Percentiles rank a stretch among this genome's conserved stretches.
Conservation (phyloP, 2,329 filamentous ascomycete species). For the Geoglossum cookeanum region DNA sequence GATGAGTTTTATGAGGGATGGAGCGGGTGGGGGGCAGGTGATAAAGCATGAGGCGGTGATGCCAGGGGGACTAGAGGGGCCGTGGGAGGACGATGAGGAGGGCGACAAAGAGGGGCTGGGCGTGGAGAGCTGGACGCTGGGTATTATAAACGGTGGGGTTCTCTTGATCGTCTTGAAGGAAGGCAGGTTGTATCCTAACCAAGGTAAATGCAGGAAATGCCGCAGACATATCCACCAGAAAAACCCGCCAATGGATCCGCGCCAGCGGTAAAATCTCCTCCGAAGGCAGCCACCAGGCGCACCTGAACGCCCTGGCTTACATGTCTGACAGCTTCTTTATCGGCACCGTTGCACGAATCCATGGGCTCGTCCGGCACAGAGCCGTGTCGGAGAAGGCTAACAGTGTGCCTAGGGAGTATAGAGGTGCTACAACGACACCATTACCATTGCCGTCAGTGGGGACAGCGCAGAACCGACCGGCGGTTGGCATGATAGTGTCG, state of each 20-base stretch:
- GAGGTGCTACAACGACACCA: neutral
- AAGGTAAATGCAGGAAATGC: neutral
- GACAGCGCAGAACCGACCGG: slow-evolving; percentile 32
- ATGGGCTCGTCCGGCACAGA: slow-evolving; percentile 48
- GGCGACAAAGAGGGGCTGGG: slow-evolving; percentile 9
- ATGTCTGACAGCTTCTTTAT: slow-evolving; percentile 90
- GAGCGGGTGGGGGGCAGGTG: slow-evolving; percentile 33
- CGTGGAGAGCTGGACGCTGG: neutral
- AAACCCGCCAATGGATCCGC: slow-evolving; percentile 44
- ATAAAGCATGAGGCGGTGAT: slow-evolving; percentile 42
- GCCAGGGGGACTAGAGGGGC: neutral
- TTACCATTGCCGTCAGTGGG: slow-evolving; percentile 17
- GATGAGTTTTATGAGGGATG: slow-evolving; percentile 63
- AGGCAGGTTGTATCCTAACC: neutral
- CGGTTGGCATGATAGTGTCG: slow-evolving; percentile 51
- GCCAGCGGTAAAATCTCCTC: slow-evolving; percentile 55
- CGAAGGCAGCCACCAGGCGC: slow-evolving; percentile 56
- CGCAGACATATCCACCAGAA: slow-evolving; percentile 33
- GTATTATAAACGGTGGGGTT: neutral
- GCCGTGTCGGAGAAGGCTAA: neutral
- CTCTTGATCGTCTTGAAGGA: neutral
- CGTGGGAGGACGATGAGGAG: neutral
- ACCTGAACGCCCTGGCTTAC: slow-evolving; percentile 78
- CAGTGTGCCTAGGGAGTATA: neutral
- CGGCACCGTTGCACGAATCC: slow-evolving; percentile 65